phyloP scores from a whole-genome alignment of 768 basidiomycete genomes.

The Pleurotus platypus region DNA sequence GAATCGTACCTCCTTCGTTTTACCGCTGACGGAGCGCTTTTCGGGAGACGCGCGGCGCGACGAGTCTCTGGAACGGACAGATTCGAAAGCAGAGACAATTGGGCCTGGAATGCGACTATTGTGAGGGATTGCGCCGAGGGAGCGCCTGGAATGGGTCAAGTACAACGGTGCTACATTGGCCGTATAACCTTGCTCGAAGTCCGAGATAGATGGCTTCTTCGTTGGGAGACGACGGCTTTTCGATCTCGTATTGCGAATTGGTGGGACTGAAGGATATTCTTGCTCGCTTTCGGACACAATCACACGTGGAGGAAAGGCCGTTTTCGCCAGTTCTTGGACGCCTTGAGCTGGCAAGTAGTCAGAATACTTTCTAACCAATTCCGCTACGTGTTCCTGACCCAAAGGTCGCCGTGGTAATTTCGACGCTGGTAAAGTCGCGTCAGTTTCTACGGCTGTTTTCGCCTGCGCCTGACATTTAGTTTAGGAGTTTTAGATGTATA shows the following conservation, averaged over 20 bases:
- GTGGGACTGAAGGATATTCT: constrained; percentile 43
- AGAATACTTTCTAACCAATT: constrained; percentile 80
- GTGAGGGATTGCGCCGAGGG: constrained; percentile 29
- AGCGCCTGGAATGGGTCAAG: constrained; percentile 50
- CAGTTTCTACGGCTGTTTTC: constrained; percentile 15
- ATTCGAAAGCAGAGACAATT: constrained; percentile 40
- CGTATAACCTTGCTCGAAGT: constrained; percentile 90
- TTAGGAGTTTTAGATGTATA: too few species aligned
- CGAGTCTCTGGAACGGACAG: constrained; percentile 40
- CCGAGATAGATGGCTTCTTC: constrained; percentile 66
- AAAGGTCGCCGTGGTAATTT: constrained; percentile 59
- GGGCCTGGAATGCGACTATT: constrained; percentile 54
- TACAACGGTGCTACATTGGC: constrained; percentile 86
- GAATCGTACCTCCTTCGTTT: constrained; percentile 33
- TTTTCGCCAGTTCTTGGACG: constrained; percentile 67
- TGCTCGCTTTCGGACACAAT: constrained; percentile 81
- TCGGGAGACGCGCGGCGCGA: constrained; percentile 75
- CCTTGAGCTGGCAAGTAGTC: constrained; percentile 72
- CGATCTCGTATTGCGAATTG: constrained; percentile 37
- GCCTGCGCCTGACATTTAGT: too few species aligned
- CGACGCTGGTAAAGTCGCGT: constrained; percentile 35
- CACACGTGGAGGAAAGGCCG: constrained; percentile 58
- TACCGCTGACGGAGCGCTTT: constrained; percentile 44
- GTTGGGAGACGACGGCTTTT: constrained; percentile 44
- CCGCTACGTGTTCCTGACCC: constrained; percentile 70